Evolutionary conservation across 2,329 filamentous ascomycete species (phyloP).

Genomic region (Sclerotinia spermophila): DNA sequence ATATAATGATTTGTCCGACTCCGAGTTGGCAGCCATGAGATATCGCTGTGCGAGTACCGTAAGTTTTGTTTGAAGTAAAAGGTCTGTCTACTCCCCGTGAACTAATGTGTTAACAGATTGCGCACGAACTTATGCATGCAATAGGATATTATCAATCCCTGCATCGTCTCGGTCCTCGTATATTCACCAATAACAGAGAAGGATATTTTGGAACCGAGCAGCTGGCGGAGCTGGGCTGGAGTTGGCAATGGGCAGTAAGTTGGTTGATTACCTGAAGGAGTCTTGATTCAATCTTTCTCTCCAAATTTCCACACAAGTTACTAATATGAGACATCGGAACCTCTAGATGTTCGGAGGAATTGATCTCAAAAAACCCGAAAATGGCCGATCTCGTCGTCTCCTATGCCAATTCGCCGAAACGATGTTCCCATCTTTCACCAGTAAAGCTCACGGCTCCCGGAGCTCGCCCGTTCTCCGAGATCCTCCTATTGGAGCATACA

Average conservation of each 20-base stretch:
- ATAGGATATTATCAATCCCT: slow-evolving; percentile 8
- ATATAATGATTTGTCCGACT: background rate
- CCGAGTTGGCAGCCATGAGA: background rate
- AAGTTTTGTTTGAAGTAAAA: background rate
- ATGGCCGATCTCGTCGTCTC: background rate
- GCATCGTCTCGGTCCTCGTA: background rate
- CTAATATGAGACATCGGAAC: background rate
- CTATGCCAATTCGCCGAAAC: background rate
- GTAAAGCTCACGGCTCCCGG: background rate
- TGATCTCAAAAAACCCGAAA: background rate
- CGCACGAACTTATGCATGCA: slow-evolving; percentile 9
- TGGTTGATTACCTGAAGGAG: too few relatives aligned
- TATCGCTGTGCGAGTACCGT: slow-evolving; percentile 7
- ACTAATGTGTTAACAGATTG: background rate
- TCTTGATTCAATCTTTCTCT: too few relatives aligned
- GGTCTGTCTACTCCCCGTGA: background rate
- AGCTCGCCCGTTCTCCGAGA: background rate
- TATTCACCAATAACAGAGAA: background rate
- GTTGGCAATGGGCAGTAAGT: slow-evolving; percentile 12
- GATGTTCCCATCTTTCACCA: background rate
- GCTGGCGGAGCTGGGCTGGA: slow-evolving; percentile 8
- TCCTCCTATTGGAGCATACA: background rate
- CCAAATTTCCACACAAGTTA: background rate
- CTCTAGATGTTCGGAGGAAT: slow-evolving; percentile 4
- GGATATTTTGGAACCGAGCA: slow-evolving; percentile 2